phyloP scores from a whole-genome alignment of 768 basidiomycete species.

The Amanita brunnescens region DNA sequence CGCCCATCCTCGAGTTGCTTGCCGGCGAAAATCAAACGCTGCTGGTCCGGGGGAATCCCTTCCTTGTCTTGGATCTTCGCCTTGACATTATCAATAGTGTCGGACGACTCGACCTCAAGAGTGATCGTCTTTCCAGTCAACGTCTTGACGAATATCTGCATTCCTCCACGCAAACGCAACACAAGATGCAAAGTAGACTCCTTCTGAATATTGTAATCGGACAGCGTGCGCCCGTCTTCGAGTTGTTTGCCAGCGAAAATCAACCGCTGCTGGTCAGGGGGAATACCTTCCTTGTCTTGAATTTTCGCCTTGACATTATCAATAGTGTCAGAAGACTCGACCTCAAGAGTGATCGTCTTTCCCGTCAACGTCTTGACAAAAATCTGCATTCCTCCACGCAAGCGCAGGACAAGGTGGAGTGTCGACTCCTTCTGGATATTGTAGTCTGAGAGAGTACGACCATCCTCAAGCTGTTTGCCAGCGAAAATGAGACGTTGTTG shows the following conservation, averaged over 20 bases:
- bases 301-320: conserved; percentile 71
- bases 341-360: conserved; percentile 65
- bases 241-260: conserved; percentile 86
- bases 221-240: conserved; percentile 77
- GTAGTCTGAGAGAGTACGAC: conserved; percentile 37
- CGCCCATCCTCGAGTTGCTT: conserved; percentile 89
- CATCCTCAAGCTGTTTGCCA: conserved; percentile 25
- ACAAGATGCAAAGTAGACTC: conserved; percentile 50
- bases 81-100: conserved; percentile 71
- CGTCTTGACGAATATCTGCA: conserved; percentile 35
- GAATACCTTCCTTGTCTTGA: conserved; percentile 62
- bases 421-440: conserved; percentile 35
- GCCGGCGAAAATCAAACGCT: conserved; percentile 80
- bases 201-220: conserved; percentile 63
- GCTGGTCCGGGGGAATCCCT: conserved; percentile 22
- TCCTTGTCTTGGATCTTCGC: conserved; percentile 73
- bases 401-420: conserved; percentile 31
- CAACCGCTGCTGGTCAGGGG: conserved; percentile 41
- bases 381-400: conserved; percentile 27
- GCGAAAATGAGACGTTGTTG: conserved; percentile 24
- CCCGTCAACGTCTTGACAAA: conserved; percentile 40
- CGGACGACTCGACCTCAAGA: conserved; percentile 64
- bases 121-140: conserved; percentile 58
- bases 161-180: conserved; percentile 24
- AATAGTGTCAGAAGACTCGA: conserved; percentile 67